Base-by-base conservation (phyloP, 169 alveolate genomes). In the Cryptosporidium muris region DNA sequence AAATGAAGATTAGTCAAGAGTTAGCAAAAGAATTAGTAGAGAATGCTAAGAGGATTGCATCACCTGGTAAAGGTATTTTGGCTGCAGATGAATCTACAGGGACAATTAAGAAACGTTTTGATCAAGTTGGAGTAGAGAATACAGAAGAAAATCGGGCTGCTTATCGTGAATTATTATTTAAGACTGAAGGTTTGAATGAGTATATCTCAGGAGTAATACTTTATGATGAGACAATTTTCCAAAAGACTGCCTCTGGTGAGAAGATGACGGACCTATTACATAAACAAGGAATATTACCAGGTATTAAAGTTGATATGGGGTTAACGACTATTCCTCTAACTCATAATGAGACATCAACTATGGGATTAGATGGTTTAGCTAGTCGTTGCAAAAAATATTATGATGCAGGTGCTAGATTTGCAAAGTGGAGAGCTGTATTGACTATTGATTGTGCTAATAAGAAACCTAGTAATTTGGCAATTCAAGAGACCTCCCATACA, bases 1-100 rank as follows among this genome's bases (percentile, higher is more conserved):
- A 74, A 62, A 74, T 74, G 85, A 4, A 66, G 14, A 74, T 74
- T 36, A 58, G 74, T 74, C 85, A 74, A 38, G 67, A 74, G 25
- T 58, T 60, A 74, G 85, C 85, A 74, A 74, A 11, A 16, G 96
- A 94, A 65, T 89, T 94, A 9, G 91, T 91, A 36, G 92, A 90
- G 52, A 94, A 82, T 58, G 96, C 95, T 42, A 74, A 53, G 16
- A 80, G 81, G 47, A 88, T 95, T 51, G 94, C 92, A 54, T 91
- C 95, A 45, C 93, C 95, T 36, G 99, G 99, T 65, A 96, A 96
- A 92, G 99, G 99, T 48, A 95, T 98, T 80, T 92, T 98, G 51
- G 99, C 99, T 34, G 99, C 99, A 38, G 99, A 98, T 88, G 99
- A 98, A 94, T 95, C 99, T 42, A 95, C 99, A 40, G 99, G 98